These are phyloP conservation scores for Aspergillus quadrilineatus DNA, from an alignment of 2,329 filamentous ascomycete genomes.

Conservation along the genomic window DNA sequence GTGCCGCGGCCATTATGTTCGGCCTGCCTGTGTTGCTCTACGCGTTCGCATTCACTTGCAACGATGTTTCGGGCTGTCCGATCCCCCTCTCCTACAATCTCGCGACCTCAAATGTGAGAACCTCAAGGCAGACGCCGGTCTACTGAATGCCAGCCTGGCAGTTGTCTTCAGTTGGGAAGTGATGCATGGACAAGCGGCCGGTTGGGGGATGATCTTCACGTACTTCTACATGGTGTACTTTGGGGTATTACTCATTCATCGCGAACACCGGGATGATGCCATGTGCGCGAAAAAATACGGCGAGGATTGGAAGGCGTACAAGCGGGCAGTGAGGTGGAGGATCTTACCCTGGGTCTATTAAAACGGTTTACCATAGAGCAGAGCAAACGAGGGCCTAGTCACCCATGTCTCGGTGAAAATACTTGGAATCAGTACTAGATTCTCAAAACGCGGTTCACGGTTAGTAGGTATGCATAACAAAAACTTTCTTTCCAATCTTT, in stretches of 20 bases:
- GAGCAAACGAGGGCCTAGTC: too few species aligned
- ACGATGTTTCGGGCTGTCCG: constrained; percentile 85
- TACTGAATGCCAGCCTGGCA: constrained; percentile 69
- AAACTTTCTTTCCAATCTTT: too few species aligned
- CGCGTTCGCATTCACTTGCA: constrained; percentile 77
- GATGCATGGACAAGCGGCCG: constrained; percentile 51
- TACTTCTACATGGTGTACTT: constrained; percentile 95
- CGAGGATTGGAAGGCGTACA: constrained; percentile 83
- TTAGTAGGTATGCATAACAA: too few species aligned
- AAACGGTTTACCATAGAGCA: background rate
- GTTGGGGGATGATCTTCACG: constrained; percentile 79
- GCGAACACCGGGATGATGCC: constrained; percentile 78
- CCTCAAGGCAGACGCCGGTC: constrained; percentile 74
- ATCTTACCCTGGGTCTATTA: constrained; percentile 4
- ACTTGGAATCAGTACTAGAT: too few species aligned
- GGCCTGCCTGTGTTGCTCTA: constrained; percentile 76
- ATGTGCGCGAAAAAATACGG: constrained; percentile 88
- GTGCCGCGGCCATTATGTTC: constrained; percentile 72
- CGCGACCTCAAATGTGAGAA: constrained; percentile 65
- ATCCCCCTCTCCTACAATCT: constrained; percentile 70
- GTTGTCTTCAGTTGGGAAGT: constrained; percentile 52
- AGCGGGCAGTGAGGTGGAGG: constrained; percentile 28
- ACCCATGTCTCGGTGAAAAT: too few species aligned
- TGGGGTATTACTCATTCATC: constrained; percentile 76
- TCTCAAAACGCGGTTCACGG: too few species aligned